Evolutionary conservation across 2,329 filamentous ascomycete species (phyloP), one percentile per base, ranked within the genome.

Genomic region (Westerdykella aurantiaca): DNA sequence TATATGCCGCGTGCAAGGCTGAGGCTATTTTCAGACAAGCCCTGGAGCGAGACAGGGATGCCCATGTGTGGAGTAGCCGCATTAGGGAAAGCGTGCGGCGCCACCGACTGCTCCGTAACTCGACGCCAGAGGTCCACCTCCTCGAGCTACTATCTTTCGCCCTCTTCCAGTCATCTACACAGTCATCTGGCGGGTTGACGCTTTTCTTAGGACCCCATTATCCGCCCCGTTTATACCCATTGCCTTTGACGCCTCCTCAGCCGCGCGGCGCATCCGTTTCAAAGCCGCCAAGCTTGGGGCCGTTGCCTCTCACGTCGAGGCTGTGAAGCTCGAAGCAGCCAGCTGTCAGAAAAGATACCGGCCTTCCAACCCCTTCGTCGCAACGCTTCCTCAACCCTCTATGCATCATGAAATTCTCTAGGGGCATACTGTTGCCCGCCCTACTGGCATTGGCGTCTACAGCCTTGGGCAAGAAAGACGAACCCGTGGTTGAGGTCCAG

Each of bases 401-500:
- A 67, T 67, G 63, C 64, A 64, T 60, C 50, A 68, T 68, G 65
- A 61, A 61, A 58, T 56, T 55, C 53, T 52, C 57, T 52, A 60
- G 57, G 63, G 60, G 64, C 63, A 58, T 67, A 48, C 65, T 76
- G 58, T 63, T 77, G 61, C 66, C 74, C 56, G 66, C 69, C 64
- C 66, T 82, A 62, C 70, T 80, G 65, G 76, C 74, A 52, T 49
- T 65, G 47, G 55, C 57, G 44, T 48, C 60, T 33, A 41, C 58
- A 41, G 51, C 56, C 43, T 44, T 66, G 58, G 56, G 64, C 53
- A 84, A 83, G 64, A 73, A 77, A 50, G 78, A 82, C 59, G 73
- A 75, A 39, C 90, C 90, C 18, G 75, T 75, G 44, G 76, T 95
- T 57, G 74, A 77, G 49, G 71, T 75, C 46, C 85, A 73, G 42